A percentile compares a stretch with the other conserved stretches of the same genome.
These are phyloP conservation scores for Xylaria palmicola DNA, from an alignment of 495 filamentous ascomycete species.

Conservation along the genomic window DNA sequence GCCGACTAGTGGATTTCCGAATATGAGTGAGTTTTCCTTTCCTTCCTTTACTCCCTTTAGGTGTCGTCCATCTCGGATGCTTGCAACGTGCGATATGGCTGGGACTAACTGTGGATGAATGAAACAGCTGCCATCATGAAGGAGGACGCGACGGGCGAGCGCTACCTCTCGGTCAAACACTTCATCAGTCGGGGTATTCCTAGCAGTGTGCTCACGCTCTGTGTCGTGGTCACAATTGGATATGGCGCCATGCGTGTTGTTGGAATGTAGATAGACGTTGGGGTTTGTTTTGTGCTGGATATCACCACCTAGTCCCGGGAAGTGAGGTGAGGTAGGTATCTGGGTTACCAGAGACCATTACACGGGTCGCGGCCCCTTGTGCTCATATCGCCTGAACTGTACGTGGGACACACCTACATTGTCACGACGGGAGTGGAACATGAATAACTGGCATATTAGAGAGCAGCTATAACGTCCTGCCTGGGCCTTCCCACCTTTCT, in stretches of 20 bases:
- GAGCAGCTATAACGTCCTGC: no score
- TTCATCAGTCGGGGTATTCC: conserved; percentile 91
- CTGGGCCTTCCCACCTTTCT: no score
- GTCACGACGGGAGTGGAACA: no score
- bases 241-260: conserved; percentile 83
- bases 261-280: conserved; percentile 54
- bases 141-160: conserved; percentile 86
- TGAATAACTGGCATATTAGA: no score
- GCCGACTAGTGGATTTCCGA: conserved; percentile 95
- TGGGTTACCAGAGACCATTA: no score
- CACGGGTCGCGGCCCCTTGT: no score
- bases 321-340: no score
- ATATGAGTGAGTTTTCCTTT: conserved; percentile 81
- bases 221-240: conserved; percentile 80
- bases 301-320: not conserved
- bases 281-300: not conserved
- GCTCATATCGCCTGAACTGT: no score
- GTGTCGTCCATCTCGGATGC: not conserved
- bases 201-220: conserved; percentile 73
- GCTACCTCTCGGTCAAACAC: conserved; percentile 89
- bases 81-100: no score
- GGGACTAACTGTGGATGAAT: conserved; percentile 11
- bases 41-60: not conserved
- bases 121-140: conserved; percentile 99
- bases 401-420: no score